These are phyloP conservation scores for Scleroderma citrinum DNA, from an alignment of 768 basidiomycete genomes.

Conservation along the genomic window DNA sequence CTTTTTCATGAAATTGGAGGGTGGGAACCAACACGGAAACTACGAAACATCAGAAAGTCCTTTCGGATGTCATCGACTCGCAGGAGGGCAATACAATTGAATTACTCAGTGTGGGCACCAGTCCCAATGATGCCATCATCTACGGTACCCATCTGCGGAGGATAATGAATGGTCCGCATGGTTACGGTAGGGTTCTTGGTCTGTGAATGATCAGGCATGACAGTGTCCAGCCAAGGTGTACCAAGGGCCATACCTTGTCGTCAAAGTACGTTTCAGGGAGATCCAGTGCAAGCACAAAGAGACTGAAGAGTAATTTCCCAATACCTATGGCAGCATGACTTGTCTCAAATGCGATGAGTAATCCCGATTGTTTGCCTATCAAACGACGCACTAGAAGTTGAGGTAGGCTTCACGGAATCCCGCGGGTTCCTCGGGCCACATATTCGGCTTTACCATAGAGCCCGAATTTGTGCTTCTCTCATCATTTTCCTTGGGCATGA, in stretches of 20 bases:
- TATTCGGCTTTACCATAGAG: constrained; percentile 63
- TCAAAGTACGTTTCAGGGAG: constrained; percentile 57
- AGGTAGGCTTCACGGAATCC: constrained; percentile 57
- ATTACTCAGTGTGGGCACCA: constrained; percentile 18
- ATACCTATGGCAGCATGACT: constrained; percentile 50
- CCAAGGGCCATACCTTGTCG: constrained; percentile 45
- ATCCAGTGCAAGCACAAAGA: constrained; percentile 65
- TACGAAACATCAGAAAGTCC: neutral
- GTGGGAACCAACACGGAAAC: neutral
- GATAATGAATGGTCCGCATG: constrained; percentile 67
- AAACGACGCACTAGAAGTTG: constrained; percentile 54
- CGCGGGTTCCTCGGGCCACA: constrained; percentile 66
- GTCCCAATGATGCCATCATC: constrained; percentile 63
- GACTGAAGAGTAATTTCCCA: constrained; percentile 55
- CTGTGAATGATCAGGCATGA: too few relatives aligned
- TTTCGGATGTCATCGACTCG: neutral
- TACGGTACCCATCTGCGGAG: constrained; percentile 51
- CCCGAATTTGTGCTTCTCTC: constrained; percentile 38
- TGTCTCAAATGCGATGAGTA: neutral
- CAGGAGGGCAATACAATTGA: neutral
- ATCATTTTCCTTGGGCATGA: constrained; percentile 23
- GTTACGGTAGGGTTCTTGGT: constrained; percentile 35
- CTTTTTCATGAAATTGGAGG: neutral
- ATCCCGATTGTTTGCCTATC: constrained; percentile 7
- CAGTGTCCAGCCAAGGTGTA: too few relatives aligned